These are phyloP conservation scores for Geotrichum phurueaensis DNA, from an alignment of 1,139 yeast genomes.

Conservation along the genomic window DNA sequence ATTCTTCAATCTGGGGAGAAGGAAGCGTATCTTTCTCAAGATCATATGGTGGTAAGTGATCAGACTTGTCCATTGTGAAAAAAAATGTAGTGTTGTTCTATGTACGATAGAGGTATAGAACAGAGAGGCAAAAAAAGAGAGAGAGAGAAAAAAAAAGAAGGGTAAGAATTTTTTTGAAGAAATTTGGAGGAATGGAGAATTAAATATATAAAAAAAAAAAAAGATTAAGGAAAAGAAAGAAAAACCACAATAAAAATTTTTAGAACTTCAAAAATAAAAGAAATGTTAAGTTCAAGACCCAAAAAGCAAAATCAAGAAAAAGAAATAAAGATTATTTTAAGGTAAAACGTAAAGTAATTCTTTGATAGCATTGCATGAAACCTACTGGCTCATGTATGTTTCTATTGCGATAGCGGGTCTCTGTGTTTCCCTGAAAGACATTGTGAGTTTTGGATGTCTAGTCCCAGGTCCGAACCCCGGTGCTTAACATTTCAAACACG, in stretches of 20 bases:
- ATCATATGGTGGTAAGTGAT: not conserved
- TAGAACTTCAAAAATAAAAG: not conserved
- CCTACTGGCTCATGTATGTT: not conserved
- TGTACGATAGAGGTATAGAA: not conserved
- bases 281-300: not conserved
- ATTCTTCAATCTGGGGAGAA: not conserved
- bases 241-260: not conserved
- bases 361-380: not conserved
- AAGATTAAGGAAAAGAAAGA: not conserved
- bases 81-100: not conserved
- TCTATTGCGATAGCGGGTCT: not conserved
- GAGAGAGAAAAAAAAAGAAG: not conserved
- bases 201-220: not conserved
- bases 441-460: not conserved
- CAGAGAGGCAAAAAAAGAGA: not conserved
- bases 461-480: not conserved
- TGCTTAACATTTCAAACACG: not conserved
- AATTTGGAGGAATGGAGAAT: not conserved
- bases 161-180: not conserved
- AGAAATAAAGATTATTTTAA: not conserved
- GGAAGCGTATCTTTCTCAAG: not conserved
- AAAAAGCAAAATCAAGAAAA: not conserved
- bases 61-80: constrained; percentile 1
- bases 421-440: not conserved
- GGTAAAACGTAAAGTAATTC: not conserved